Evolutionary conservation across 2,329 filamentous ascomycete genomes (phyloP).

Genomic region (Cytospora piceae): DNA sequence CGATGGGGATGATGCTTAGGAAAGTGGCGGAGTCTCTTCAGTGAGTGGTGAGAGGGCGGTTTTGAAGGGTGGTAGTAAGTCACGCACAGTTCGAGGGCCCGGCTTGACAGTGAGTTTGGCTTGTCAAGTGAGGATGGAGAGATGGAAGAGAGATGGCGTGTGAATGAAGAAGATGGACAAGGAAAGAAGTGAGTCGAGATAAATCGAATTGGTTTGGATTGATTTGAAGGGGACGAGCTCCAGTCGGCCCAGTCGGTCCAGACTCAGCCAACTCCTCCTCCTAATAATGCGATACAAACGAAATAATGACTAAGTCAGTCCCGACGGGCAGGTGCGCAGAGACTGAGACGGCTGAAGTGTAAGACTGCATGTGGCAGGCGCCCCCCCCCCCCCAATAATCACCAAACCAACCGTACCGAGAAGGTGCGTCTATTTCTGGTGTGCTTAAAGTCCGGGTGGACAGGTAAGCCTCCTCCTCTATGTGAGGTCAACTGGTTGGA

Average conservation of each 20-base stretch:
- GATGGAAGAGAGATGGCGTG: neutral
- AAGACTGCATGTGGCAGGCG: neutral
- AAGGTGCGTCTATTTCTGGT: neutral
- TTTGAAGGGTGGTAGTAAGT: neutral
- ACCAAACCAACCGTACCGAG: neutral
- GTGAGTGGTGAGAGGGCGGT: neutral
- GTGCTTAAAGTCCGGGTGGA: neutral
- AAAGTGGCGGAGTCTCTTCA: neutral
- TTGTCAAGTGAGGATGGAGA: neutral
- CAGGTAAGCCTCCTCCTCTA: neutral
- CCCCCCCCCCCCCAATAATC: neutral
- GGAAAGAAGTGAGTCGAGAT: neutral
- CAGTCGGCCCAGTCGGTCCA: neutral
- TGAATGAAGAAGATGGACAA: neutral
- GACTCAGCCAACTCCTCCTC: neutral
- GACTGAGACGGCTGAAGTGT: neutral
- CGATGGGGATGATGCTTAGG: neutral
- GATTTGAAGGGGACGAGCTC: neutral
- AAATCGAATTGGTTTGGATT: neutral
- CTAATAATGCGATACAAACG: neutral
- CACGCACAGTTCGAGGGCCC: neutral
- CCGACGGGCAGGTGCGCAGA: constrained; percentile 1
- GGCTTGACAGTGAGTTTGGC: neutral
- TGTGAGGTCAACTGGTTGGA: neutral
- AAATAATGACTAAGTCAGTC: neutral